These are phyloP conservation scores for Odontarrhena argentea DNA, from an alignment of 345 rosid genomes.

Conservation along the genomic window DNA sequence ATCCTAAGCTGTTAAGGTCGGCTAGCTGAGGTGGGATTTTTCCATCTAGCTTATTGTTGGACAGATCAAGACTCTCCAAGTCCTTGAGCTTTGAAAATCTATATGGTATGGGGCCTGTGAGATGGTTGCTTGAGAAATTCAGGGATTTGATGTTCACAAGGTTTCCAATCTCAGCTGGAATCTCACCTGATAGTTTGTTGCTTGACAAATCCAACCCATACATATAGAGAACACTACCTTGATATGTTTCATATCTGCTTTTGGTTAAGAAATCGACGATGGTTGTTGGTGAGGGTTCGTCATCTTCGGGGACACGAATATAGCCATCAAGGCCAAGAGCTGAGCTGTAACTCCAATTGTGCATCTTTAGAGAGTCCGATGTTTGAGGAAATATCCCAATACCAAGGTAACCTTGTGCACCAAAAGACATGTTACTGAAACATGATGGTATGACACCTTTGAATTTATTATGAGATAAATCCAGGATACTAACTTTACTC, in stretches of 20 bases:
- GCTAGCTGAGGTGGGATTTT: conserved; percentile 59
- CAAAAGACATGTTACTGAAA: conserved; percentile 27
- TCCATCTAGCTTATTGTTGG: conserved; percentile 62
- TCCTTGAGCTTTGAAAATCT: conserved; percentile 51
- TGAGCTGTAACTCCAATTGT: conserved; percentile 4
- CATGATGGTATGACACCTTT: conserved; percentile 30
- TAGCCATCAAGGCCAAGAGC: not conserved
- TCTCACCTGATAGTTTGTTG: conserved; percentile 55
- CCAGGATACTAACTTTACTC: conserved; percentile 23
- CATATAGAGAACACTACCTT: conserved; percentile 42
- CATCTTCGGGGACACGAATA: not conserved
- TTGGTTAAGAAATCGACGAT: conserved; percentile 28
- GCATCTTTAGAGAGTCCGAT: not conserved
- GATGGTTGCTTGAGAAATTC: conserved; percentile 50
- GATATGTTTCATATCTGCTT: conserved; percentile 26
- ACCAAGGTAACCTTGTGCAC: not conserved
- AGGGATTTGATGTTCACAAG: conserved; percentile 50
- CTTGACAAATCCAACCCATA: conserved; percentile 59
- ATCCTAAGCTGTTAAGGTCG: conserved; percentile 43
- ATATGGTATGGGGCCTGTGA: conserved; percentile 60
- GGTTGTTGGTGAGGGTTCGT: not conserved
- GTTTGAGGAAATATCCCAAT: no score
- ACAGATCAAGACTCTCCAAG: conserved; percentile 51
- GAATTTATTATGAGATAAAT: conserved; percentile 34
- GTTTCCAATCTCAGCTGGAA: conserved; percentile 54